Evolutionary conservation across 768 basidiomycete genomes (phyloP).

Genomic region (Hydnum rufescens): DNA sequence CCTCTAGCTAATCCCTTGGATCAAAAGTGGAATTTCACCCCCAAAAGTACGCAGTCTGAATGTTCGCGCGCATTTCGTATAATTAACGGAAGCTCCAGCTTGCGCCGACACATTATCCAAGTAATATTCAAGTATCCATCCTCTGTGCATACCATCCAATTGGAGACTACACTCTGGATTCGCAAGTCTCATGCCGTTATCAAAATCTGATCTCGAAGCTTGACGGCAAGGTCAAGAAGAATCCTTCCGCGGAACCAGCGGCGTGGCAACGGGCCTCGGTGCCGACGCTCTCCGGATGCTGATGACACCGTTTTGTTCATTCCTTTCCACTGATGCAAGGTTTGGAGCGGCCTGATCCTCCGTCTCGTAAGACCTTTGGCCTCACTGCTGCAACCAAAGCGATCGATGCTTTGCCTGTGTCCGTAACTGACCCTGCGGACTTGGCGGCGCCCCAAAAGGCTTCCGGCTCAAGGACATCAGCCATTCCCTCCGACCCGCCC

Average conservation of each 20-base stretch:
- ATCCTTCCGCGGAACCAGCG: not conserved
- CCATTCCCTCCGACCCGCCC: constrained; percentile 14
- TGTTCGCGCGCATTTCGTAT: not conserved
- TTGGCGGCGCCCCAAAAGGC: not conserved
- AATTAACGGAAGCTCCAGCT: constrained; percentile 22
- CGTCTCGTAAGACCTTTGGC: constrained; percentile 50
- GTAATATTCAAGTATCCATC: constrained; percentile 50
- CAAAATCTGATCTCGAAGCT: constrained; percentile 40
- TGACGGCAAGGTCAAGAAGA: constrained; percentile 26
- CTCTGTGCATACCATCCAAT: constrained; percentile 55
- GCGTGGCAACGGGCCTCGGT: constrained; percentile 16
- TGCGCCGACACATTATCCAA: constrained; percentile 48
- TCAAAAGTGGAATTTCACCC: constrained; percentile 67
- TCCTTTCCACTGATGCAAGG: constrained; percentile 73
- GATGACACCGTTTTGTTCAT: constrained; percentile 72
- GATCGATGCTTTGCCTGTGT: constrained; percentile 37
- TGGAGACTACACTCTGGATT: constrained; percentile 78
- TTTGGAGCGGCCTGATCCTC: constrained; percentile 73
- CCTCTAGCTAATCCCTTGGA: constrained; percentile 41
- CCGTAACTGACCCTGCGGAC: constrained; percentile 1
- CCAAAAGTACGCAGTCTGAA: constrained; percentile 42
- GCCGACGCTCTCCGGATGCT: constrained; percentile 73
- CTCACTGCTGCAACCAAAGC: constrained; percentile 43
- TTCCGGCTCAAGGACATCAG: not conserved
- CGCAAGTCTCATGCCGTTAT: constrained; percentile 80